Conservation (phyloP, 108 stramenopile genomes). For the Epipyxis sp. region DNA sequence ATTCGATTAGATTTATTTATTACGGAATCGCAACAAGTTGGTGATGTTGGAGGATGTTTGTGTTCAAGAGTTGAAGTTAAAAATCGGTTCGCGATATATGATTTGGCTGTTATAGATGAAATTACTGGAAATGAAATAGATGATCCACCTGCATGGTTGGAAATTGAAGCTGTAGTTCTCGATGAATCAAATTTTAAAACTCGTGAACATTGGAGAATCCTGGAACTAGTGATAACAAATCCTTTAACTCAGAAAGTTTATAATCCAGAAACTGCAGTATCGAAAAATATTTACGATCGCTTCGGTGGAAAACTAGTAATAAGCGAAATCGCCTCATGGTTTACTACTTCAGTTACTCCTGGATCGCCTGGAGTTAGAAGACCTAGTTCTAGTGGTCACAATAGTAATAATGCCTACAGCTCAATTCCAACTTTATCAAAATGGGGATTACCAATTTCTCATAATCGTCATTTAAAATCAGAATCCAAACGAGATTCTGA, state of each 20-base stretch:
- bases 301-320: no score
- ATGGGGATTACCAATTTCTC: no score
- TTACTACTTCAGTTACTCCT: no score
- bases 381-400: no score
- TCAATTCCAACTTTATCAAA: no score
- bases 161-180: not conserved
- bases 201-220: constrained; percentile 5
- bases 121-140: not conserved
- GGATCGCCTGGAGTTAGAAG: no score
- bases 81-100: constrained; percentile 13
- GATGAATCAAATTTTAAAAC: constrained; percentile 2
- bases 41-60: not conserved
- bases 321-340: no score
- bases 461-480: no score
- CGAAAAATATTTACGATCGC: no score
- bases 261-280: not conserved
- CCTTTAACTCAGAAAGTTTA: not conserved
- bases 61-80: not conserved
- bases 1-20: constrained; percentile 2
- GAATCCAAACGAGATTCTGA: no score
- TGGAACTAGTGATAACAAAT: not conserved
- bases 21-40: no score
- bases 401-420: no score
- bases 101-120: not conserved
- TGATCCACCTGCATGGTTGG: not conserved